A percentile compares a stretch with the other conserved stretches of the same genome.
These are phyloP conservation scores for Pueraria montana DNA, from an alignment of 306 rosid species.

Conservation along the genomic window DNA sequence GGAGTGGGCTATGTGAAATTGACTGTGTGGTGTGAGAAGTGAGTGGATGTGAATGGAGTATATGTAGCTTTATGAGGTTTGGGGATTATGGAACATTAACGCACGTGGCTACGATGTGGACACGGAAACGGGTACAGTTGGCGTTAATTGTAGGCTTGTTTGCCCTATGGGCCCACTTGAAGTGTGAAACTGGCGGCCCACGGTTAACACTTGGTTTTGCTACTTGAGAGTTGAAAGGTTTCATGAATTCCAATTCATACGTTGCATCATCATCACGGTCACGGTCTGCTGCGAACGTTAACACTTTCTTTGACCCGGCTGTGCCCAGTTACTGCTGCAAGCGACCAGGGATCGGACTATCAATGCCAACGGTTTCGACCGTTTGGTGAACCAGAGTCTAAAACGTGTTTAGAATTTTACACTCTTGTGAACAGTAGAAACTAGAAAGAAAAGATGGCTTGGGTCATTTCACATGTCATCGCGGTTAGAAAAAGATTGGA, in stretches of 20 bases:
- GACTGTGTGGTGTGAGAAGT: background rate
- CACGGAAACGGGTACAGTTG: conserved; percentile 53
- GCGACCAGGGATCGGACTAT: background rate
- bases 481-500: background rate
- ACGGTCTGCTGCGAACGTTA: background rate
- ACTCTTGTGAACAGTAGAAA: background rate
- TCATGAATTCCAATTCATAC: no score
- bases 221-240: background rate
- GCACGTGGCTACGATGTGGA: conserved; percentile 57
- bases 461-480: background rate
- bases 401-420: background rate
- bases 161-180: background rate
- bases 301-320: background rate
- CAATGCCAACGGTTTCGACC: no score
- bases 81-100: background rate
- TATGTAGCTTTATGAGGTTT: background rate
- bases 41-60: conserved; percentile 2
- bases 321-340: background rate
- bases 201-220: conserved; percentile 41
- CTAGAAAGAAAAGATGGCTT: no score
- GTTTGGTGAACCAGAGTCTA: background rate
- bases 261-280: no score
- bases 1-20: background rate
- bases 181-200: conserved; percentile 21
- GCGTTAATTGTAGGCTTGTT: background rate